phyloP scores from a whole-genome alignment of 768 basidiomycete species.

The Pleurotus giganteus region DNA sequence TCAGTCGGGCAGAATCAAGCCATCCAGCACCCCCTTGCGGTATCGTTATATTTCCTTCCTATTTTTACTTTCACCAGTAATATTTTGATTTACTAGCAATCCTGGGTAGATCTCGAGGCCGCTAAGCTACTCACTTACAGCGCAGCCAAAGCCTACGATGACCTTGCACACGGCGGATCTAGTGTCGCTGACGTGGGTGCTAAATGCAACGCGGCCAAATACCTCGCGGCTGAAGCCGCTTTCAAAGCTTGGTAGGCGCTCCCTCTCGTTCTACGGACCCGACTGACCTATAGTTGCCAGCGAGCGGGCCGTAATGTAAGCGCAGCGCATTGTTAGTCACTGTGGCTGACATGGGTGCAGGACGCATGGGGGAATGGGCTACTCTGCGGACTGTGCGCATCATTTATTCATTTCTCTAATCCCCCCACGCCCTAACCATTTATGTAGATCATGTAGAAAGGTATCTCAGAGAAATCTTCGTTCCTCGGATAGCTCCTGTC shows the following conservation, averaged over 20 bases:
- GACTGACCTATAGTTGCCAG: neutral
- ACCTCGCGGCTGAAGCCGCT: slow-evolving; percentile 17
- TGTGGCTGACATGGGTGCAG: slow-evolving; percentile 3
- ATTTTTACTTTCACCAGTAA: neutral
- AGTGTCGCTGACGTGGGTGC: slow-evolving; percentile 15
- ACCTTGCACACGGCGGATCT: neutral
- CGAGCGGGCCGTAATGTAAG: slow-evolving; percentile 9
- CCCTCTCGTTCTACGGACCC: neutral
- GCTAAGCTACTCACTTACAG: slow-evolving; percentile 17
- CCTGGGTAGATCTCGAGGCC: slow-evolving; percentile 15
- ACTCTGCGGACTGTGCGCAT: slow-evolving; percentile 13
- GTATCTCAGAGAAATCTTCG: slow-evolving; percentile 15
- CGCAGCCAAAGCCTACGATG: slow-evolving; percentile 16
- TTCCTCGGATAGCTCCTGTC: slow-evolving; percentile 18
- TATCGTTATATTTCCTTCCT: neutral
- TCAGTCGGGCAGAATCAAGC: slow-evolving; percentile 16
- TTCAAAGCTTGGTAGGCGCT: slow-evolving; percentile 13
- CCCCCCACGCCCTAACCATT: neutral
- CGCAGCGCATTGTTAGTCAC: neutral
- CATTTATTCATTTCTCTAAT: neutral
- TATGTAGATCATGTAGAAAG: slow-evolving; percentile 14
- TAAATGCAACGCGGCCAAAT: slow-evolving; percentile 15
- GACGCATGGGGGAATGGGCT: slow-evolving; percentile 18
- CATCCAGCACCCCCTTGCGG: slow-evolving; percentile 16
- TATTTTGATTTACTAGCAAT: slow-evolving; percentile 1